phyloP scores from a whole-genome alignment of 371 early-diverging fungal genomes.

The Circinella minor region DNA sequence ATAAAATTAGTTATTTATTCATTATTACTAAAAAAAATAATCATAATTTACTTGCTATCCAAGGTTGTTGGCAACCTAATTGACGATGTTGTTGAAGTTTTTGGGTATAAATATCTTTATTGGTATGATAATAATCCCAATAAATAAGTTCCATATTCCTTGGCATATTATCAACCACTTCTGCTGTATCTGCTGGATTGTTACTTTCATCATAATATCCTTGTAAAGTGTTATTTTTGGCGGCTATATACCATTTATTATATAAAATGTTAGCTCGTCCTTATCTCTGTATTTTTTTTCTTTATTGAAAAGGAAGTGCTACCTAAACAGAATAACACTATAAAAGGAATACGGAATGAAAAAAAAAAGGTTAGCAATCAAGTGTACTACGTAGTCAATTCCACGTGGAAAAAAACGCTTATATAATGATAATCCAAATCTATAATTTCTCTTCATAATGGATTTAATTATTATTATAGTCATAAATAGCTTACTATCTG shows the following conservation, averaged over 20 bases:
- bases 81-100: slow-evolving; percentile 85
- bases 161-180: slow-evolving; percentile 66
- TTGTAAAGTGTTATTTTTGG: slow-evolving; percentile 76
- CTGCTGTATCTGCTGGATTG: slow-evolving; percentile 58
- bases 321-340: slow-evolving; percentile 71
- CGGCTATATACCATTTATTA: slow-evolving; percentile 45
- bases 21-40: neutral
- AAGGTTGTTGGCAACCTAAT: slow-evolving; percentile 77
- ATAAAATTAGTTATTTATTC: too few relatives aligned
- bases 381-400: too few relatives aligned
- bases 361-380: neutral
- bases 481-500: slow-evolving; percentile 70
- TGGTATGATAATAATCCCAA: slow-evolving; percentile 90
- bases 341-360: neutral
- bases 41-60: slow-evolving; percentile 68
- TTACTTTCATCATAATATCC: slow-evolving; percentile 79
- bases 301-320: neutral
- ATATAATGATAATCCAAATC: too few relatives aligned
- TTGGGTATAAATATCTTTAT: slow-evolving; percentile 67
- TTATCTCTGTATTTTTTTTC: neutral
- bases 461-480: too few relatives aligned
- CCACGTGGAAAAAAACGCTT: too few relatives aligned
- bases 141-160: slow-evolving; percentile 75
- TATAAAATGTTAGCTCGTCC: neutral
- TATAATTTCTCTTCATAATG: too few relatives aligned